These are phyloP conservation scores for Xylaria multiplex DNA, from an alignment of 2,329 filamentous ascomycete genomes.

Conservation along the genomic window DNA sequence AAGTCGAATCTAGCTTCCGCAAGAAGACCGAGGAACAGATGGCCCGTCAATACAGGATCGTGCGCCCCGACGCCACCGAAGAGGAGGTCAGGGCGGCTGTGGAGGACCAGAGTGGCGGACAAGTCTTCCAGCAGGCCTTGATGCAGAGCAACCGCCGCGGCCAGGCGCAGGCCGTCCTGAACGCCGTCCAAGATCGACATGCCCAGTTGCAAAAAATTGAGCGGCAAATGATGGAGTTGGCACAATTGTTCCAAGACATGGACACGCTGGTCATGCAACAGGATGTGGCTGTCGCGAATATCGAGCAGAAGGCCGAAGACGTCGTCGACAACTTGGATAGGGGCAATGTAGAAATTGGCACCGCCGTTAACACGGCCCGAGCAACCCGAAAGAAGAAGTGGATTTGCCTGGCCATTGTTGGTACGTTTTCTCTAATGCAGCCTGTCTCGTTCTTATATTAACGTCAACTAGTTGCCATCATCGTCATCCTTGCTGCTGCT, in stretches of 20 bases:
- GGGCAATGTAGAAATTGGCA: constrained; percentile 83
- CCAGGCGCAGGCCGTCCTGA: constrained; percentile 81
- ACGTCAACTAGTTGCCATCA: constrained; percentile 59
- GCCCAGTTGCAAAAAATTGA: constrained; percentile 92
- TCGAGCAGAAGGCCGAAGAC: constrained; percentile 88
- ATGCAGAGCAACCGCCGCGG: constrained; percentile 83
- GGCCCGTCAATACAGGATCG: constrained; percentile 89
- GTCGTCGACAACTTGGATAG: constrained; percentile 85
- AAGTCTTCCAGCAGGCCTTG: constrained; percentile 89
- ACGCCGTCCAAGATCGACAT: constrained; percentile 84
- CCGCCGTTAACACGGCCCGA: constrained; percentile 83
- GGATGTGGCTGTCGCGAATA: constrained; percentile 79
- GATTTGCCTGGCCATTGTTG: constrained; percentile 84
- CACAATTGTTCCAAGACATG: constrained; percentile 89
- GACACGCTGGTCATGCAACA: constrained; percentile 87
- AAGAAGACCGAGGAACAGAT: constrained; percentile 85
- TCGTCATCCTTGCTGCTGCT: constrained; percentile 62
- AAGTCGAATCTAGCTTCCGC: constrained; percentile 81
- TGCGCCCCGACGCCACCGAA: constrained; percentile 81
- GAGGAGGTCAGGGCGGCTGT: constrained; percentile 81
- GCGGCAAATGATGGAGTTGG: constrained; percentile 85
- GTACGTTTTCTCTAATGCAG: constrained; percentile 53
- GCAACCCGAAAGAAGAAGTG: constrained; percentile 93
- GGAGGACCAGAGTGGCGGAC: constrained; percentile 74
- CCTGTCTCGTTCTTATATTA: constrained; percentile 36